These are phyloP conservation scores for Solanum hybrid DNA, from an alignment of 305 asterid genomes.

Conservation along the genomic window DNA sequence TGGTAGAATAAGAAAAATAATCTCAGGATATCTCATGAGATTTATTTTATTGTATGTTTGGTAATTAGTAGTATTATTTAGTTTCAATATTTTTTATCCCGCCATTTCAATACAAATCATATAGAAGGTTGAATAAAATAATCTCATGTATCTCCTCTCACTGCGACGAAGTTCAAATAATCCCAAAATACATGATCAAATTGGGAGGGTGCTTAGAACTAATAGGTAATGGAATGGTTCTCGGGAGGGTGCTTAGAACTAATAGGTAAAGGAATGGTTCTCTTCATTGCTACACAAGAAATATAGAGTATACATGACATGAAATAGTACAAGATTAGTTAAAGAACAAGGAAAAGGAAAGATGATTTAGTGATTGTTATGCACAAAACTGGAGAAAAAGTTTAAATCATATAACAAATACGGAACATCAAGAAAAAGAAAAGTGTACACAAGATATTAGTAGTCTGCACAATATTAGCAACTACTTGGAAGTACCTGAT, in stretches of 20 bases:
- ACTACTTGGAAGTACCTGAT: neutral
- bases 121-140: neutral
- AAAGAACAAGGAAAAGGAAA: neutral
- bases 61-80: neutral
- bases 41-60: neutral
- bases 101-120: neutral
- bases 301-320: neutral
- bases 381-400: neutral
- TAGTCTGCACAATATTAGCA: neutral
- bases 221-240: neutral
- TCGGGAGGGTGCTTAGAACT: neutral
- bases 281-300: neutral
- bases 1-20: neutral
- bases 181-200: neutral
- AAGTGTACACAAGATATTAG: neutral
- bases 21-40: no score
- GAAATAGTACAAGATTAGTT: neutral
- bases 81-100: neutral
- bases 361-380: neutral
- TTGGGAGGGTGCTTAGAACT: neutral
- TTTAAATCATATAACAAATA: neutral
- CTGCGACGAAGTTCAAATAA: neutral
- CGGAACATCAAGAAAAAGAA: neutral
- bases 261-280: neutral
- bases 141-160: neutral